Evolutionary conservation across 2,329 filamentous ascomycete species (phyloP).

Genomic region (Fusarium coffeatum): DNA sequence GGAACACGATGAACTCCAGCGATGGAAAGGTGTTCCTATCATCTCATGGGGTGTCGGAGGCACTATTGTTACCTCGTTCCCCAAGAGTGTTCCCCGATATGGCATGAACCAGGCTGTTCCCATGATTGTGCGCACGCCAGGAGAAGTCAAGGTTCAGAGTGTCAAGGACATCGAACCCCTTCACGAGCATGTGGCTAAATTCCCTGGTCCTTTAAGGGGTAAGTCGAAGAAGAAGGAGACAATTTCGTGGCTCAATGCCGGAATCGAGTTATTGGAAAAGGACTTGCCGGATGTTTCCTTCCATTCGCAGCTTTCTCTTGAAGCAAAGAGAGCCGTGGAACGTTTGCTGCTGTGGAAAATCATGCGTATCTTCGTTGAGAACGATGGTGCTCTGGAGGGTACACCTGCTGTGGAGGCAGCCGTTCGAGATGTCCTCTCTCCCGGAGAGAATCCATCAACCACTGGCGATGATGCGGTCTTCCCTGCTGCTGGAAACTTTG

Average conservation of each 20-base stretch:
- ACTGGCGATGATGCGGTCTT: slow-evolving; percentile 45
- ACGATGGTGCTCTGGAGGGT: slow-evolving; percentile 85
- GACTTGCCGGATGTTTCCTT: slow-evolving; percentile 62
- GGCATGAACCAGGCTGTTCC: slow-evolving; percentile 77
- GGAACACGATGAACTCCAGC: slow-evolving; percentile 80
- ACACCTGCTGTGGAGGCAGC: slow-evolving; percentile 77
- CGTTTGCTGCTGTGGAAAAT: slow-evolving; percentile 89
- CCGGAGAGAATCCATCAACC: slow-evolving; percentile 54
- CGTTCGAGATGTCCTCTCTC: slow-evolving; percentile 79
- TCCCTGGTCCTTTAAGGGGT: slow-evolving; percentile 88
- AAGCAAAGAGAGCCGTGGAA: slow-evolving; percentile 80
- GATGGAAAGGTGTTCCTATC: slow-evolving; percentile 91
- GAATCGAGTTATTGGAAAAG: slow-evolving; percentile 79
- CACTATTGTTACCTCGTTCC: slow-evolving; percentile 84
- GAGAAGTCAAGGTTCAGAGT: slow-evolving; percentile 82
- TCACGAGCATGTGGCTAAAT: slow-evolving; percentile 78
- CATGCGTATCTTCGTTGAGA: slow-evolving; percentile 81
- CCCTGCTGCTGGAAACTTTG: slow-evolving; percentile 40
- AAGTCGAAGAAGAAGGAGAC: slow-evolving; percentile 98
- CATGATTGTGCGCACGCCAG: slow-evolving; percentile 83
- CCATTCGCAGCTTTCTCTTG: slow-evolving; percentile 64
- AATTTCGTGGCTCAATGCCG: slow-evolving; percentile 79
- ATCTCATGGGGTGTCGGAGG: slow-evolving; percentile 92
- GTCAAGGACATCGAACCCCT: slow-evolving; percentile 79
- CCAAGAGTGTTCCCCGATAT: slow-evolving; percentile 88